These are phyloP conservation scores for Blepharisma undulans DNA, from an alignment of 169 alveolate genomes.

Conservation along the genomic window DNA sequence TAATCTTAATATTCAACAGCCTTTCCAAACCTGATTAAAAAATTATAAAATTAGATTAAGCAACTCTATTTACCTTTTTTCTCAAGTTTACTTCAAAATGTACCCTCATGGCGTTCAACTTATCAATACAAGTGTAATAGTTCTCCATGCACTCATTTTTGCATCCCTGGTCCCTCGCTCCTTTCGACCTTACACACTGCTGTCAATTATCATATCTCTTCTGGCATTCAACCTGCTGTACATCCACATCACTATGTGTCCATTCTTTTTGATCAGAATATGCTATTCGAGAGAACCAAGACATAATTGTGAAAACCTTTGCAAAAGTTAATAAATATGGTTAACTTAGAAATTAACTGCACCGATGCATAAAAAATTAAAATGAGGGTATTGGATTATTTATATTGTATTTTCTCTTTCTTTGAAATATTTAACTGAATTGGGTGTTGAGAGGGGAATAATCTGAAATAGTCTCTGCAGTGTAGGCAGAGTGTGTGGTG, in stretches of 20 bases:
- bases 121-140: not conserved
- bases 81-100: not conserved
- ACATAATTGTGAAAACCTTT: not conserved
- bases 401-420: not conserved
- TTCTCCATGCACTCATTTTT: not conserved
- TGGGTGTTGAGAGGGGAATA: not conserved
- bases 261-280: not conserved
- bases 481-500: not conserved
- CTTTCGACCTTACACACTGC: not conserved
- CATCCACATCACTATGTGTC: not conserved
- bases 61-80: not conserved
- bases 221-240: not conserved
- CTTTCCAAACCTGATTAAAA: not conserved
- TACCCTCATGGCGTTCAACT: not conserved
- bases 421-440: not conserved
- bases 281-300: not conserved
- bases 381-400: not conserved
- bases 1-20: not conserved
- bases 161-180: not conserved
- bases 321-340: not conserved
- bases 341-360: not conserved
- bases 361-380: not conserved
- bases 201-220: not conserved
- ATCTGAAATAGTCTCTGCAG: not conserved
- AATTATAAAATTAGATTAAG: not conserved